Conservation (phyloP, 805 yeast species). For the Starmerella scarabaei region DNA sequence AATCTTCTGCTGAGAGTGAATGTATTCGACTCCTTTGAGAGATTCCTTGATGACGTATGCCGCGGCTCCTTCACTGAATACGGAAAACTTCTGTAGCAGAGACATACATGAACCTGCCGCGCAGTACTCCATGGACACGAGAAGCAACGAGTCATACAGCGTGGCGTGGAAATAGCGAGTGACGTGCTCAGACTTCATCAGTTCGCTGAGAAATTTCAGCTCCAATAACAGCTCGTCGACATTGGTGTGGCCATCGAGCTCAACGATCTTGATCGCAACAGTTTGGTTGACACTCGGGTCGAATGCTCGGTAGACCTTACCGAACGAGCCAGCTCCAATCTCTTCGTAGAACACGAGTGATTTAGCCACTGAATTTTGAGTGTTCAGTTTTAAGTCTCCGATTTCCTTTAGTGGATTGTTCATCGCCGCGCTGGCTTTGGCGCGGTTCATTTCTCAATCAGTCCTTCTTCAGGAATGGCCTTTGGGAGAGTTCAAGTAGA, state of each 20-base stretch:
- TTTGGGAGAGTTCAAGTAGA: background rate
- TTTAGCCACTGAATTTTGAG: slow-evolving; percentile 1
- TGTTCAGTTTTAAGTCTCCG: too few relatives aligned
- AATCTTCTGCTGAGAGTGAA: slow-evolving; percentile 62
- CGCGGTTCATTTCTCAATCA: too few relatives aligned
- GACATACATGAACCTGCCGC: slow-evolving; percentile 89
- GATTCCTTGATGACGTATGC: slow-evolving; percentile 52
- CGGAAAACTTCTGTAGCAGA: slow-evolving; percentile 39
- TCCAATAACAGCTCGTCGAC: slow-evolving; percentile 61
- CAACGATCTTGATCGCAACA: slow-evolving; percentile 80
- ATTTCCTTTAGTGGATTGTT: too few relatives aligned
- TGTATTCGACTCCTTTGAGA: slow-evolving; percentile 57
- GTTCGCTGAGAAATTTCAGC: slow-evolving; percentile 55
- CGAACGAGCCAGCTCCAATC: slow-evolving; percentile 22
- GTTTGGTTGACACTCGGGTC: slow-evolving; percentile 30
- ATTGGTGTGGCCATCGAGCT: slow-evolving; percentile 66
- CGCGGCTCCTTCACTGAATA: slow-evolving; percentile 45
- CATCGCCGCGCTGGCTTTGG: too few relatives aligned
- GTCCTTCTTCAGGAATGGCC: too few relatives aligned
- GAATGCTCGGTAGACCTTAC: slow-evolving; percentile 22
- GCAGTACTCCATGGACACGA: slow-evolving; percentile 90
- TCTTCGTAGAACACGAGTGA: slow-evolving; percentile 12
- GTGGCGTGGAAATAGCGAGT: slow-evolving; percentile 56
- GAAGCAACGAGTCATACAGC: slow-evolving; percentile 53
- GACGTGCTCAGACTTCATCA: slow-evolving; percentile 53